Evolutionary conservation across 2,329 filamentous ascomycete species (phyloP), one percentile per base, ranked within the genome.

Genomic region (Penicillium sp.): DNA sequence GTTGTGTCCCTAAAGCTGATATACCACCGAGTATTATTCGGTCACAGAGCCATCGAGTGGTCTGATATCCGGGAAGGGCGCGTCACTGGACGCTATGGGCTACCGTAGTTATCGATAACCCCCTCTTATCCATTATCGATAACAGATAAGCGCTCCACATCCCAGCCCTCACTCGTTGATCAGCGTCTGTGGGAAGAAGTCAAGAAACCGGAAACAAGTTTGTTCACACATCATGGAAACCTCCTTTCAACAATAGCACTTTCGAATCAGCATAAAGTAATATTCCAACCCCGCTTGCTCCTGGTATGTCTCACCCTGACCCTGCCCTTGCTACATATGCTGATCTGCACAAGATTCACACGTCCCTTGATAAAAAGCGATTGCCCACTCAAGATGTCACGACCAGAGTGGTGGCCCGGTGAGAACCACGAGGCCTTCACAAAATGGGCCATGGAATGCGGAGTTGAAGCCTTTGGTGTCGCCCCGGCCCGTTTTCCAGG

Each of bases 391-490:
- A 68, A 56, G 26, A 75, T 75, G 72, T 15, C 28, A 10, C 68
- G 61, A 42, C 67, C 72, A 60, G 56, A 67, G 22, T 75, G 73
- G 70, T 71, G 68, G 61, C 72, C 78, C 13, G 78, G 78, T 15
- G 64, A 75, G 55, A 62, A 75, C 26, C 78, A 80, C 63, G 78
- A 85, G 28, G 78, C 81, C 9, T 90, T 96, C 62, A 81, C 89
- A 2, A 71, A 83, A 62, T 96, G 92, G 91, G 89, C 90, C 1
- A 74, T 82, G 47, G 76, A 79, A 1, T 83, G 87, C 60, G 91
- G 90, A 15, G 84, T 96, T 30, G 77, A 83, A 38, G 85, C 92
- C 67, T 83, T 89, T 69, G 88, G 88, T 30, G 86, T 96, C 53
- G 81, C 81, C 2, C 88, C 92, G 5, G 84, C 87, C 44, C 81